A percentile compares a stretch with the other conserved stretches of the same genome.
Conservation (phyloP, 2,329 filamentous ascomycete genomes). For the Pseudohalonectria lignicola region DNA sequence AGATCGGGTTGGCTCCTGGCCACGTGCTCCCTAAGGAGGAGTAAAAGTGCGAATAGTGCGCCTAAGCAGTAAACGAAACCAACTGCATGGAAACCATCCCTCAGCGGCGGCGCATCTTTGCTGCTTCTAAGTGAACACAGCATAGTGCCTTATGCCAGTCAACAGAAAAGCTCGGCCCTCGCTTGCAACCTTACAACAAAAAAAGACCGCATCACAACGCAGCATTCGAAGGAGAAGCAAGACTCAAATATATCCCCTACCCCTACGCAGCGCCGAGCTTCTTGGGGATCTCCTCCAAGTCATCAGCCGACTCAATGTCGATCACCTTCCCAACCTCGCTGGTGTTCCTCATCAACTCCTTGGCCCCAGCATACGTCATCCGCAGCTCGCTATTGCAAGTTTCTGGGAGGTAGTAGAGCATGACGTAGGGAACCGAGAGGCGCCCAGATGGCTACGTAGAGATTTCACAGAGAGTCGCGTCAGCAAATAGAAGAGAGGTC, state of each 20-base stretch:
- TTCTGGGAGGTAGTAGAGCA: slow-evolving; percentile 87
- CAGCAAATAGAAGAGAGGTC: no score
- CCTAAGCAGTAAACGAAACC: slow-evolving; percentile 10
- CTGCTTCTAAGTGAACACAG: no score
- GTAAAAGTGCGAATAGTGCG: slow-evolving; percentile 8
- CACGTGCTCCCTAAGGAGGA: slow-evolving; percentile 33
- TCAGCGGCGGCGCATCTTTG: no score
- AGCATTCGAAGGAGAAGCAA: no score
- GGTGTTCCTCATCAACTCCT: slow-evolving; percentile 90
- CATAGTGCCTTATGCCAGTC: no score
- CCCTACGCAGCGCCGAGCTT: slow-evolving; percentile 38
- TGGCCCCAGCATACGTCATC: slow-evolving; percentile 93
- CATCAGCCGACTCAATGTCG: slow-evolving; percentile 71
- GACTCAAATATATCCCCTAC: no score
- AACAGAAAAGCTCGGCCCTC: no score
- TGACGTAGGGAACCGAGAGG: slow-evolving; percentile 80
- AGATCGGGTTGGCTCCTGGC: slow-evolving; percentile 53
- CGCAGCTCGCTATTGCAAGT: slow-evolving; percentile 80
- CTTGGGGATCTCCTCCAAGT: slow-evolving; percentile 69
- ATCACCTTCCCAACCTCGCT: slow-evolving; percentile 82
- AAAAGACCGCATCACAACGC: no score
- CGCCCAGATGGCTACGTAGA: slow-evolving; percentile 82
- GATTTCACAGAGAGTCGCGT: no score
- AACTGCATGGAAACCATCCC: no score
- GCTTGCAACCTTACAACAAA: no score